Evolutionary conservation across 805 yeast species (phyloP), one percentile per base, ranked within the genome.

Genomic region (Candida succiphila): DNA sequence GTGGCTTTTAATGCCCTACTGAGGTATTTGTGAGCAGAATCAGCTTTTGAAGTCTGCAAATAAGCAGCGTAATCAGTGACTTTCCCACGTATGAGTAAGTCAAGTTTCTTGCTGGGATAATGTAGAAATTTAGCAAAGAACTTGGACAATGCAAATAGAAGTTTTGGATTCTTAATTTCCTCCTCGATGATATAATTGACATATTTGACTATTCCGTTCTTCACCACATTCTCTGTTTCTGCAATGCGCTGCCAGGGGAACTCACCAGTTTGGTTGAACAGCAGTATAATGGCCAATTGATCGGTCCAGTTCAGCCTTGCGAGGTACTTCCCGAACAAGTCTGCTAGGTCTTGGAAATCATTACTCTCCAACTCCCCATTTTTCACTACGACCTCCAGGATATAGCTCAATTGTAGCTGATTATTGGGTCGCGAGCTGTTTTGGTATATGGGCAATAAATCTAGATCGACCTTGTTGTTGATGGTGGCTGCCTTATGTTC

Each of bases 351-450:
- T 7, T 49, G 51, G 26, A 43, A 45, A 10, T 39, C 41, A 26
- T 26, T 25, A 4, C n/a, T 7, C 14, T 4, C 30, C 45, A 45
- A 17, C 45, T 42, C 17, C 47, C 34, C 59, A 23, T 44, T 36
- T 9, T 41, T 47, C 4, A 55, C 42, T 17, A 53, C 37, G 5
- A 49, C 37, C 33, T 53, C 56, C 31, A 39, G 45, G 3, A 53
- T 46, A 30, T 53, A 55, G n/a, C 37, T 39, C 30, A 54, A 37
- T 34, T 51, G 54, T 7, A 45, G 30, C 13, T 35, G 37, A 14
- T 31, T 17, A 4, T 15, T 12, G 10, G 7, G 10, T 10, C 10
- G 23, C 10, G 48, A 33, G 19, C 47, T 40, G 16, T 40, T 36
- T 3, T 37, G 27, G 28, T 40, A 48, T 24, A 51, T 29, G 5